Evolutionary conservation across 176 grass and related monocot genomes (phyloP).

Genomic region (Pharus latifolius): DNA sequence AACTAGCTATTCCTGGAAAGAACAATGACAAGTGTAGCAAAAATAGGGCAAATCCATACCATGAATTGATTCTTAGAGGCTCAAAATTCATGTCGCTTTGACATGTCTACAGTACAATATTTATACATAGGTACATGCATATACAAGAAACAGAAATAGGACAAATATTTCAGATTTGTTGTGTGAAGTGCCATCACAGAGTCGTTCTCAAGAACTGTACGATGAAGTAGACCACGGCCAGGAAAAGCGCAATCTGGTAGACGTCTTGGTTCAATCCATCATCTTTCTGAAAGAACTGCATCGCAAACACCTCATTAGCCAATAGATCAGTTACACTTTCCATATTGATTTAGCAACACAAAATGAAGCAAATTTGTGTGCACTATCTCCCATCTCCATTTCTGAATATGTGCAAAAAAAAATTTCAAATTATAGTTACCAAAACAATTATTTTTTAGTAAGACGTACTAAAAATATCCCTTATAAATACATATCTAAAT

Average conservation of each 20-base stretch:
- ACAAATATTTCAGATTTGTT: not conserved
- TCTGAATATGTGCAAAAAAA: too few relatives aligned
- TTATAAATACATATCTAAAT: too few relatives aligned
- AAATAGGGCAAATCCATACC: not conserved
- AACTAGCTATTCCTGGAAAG: too few relatives aligned
- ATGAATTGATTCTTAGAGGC: not conserved
- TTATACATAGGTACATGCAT: conserved; percentile 7
- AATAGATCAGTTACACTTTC: too few relatives aligned
- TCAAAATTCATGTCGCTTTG: not conserved
- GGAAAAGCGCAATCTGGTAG: conserved; percentile 77
- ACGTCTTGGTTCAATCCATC: conserved; percentile 61
- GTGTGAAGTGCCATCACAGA: conserved; percentile 28
- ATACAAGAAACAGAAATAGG: not conserved
- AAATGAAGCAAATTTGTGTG: too few relatives aligned
- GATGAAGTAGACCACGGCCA: conserved; percentile 76
- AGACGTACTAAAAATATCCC: too few relatives aligned
- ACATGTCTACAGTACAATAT: not conserved
- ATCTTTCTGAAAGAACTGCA: conserved; percentile 88
- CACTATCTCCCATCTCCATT: too few relatives aligned
- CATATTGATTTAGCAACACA: too few relatives aligned
- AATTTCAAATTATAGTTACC: too few relatives aligned
- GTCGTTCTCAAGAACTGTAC: conserved; percentile 72
- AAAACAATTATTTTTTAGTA: too few relatives aligned
- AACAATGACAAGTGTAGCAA: too few relatives aligned
- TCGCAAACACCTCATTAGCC: conserved; percentile 1